These are phyloP conservation scores for Porphyra umbilicalis DNA, from an alignment of 31 red algal genomes.

Conservation along the genomic window DNA sequence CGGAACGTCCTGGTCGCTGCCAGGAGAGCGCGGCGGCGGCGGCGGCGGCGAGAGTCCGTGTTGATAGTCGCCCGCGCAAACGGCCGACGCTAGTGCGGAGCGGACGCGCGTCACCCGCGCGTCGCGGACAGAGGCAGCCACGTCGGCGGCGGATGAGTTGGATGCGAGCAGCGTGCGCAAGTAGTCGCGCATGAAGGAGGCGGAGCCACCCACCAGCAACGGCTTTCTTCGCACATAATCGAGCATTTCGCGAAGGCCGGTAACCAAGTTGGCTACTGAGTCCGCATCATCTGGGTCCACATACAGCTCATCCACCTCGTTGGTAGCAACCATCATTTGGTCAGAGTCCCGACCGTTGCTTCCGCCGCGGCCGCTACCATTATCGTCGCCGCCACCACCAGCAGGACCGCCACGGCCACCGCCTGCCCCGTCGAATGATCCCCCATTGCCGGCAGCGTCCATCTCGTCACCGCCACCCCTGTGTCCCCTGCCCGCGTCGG, in stretches of 20 bases:
- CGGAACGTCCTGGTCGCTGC: background rate
- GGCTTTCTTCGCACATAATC: conserved; percentile 69
- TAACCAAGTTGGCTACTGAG: conserved; percentile 53
- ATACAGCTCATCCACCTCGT: background rate
- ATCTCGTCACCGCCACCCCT: background rate
- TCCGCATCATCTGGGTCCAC: conserved; percentile 9
- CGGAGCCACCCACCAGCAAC: conserved; percentile 39
- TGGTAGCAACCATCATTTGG: background rate
- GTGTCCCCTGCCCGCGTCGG: background rate
- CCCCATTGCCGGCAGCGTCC: background rate
- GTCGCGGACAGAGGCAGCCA: conserved; percentile 2
- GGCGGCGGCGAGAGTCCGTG: too few species aligned
- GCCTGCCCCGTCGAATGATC: background rate
- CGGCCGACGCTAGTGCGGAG: background rate
- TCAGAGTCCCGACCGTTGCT: background rate
- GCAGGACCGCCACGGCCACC: background rate
- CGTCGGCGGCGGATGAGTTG: conserved; percentile 23
- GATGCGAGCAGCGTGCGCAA: conserved; percentile 64
- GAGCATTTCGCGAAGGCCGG: conserved; percentile 48
- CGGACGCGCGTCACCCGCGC: background rate
- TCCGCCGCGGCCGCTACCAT: background rate
- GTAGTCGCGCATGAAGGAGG: conserved; percentile 78
- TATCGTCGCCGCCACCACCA: background rate
- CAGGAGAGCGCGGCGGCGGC: background rate
- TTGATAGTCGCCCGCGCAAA: background rate